Evolutionary conservation across 2,329 filamentous ascomycete genomes (phyloP).

Genomic region (Fusarium sp.): DNA sequence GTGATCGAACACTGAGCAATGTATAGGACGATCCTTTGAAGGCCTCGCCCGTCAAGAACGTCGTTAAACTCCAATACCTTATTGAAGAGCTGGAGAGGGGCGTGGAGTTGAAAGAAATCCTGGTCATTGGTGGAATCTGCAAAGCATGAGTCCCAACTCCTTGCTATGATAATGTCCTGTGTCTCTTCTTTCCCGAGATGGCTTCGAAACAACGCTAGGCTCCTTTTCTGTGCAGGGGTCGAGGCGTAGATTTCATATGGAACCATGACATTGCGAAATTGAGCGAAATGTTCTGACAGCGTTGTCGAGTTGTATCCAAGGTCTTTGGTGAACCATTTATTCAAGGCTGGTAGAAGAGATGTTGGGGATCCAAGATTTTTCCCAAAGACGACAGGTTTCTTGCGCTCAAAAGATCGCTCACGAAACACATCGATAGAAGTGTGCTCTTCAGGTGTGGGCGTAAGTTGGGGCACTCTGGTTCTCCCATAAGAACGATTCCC

Average conservation of each 20-base stretch:
- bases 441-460: constrained; percentile 11
- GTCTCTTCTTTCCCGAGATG: constrained; percentile 45
- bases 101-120: constrained; percentile 67
- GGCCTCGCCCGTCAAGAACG: constrained; percentile 19
- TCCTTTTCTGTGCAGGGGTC: constrained; percentile 26
- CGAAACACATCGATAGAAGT: constrained; percentile 61
- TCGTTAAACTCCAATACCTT: constrained; percentile 64
- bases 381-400: constrained; percentile 63
- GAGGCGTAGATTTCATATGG: constrained; percentile 56
- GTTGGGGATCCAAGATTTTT: constrained; percentile 55
- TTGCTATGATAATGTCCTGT: constrained; percentile 49
- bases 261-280: constrained; percentile 50
- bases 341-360: constrained; percentile 61
- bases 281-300: constrained; percentile 48
- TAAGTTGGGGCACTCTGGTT: constrained; percentile 5
- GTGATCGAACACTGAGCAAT: constrained; percentile 83
- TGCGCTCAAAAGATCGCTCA: constrained; percentile 62
- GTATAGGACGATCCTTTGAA: constrained; percentile 70
- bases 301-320: constrained; percentile 16
- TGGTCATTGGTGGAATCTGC: constrained; percentile 39
- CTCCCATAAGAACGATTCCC: background rate
- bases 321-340: constrained; percentile 67
- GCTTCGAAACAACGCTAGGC: constrained; percentile 45
- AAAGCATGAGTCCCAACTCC: constrained; percentile 48
- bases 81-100: constrained; percentile 74